Base-by-base conservation (phyloP, 2,329 filamentous ascomycete genomes). In the Penicillium sp. region DNA sequence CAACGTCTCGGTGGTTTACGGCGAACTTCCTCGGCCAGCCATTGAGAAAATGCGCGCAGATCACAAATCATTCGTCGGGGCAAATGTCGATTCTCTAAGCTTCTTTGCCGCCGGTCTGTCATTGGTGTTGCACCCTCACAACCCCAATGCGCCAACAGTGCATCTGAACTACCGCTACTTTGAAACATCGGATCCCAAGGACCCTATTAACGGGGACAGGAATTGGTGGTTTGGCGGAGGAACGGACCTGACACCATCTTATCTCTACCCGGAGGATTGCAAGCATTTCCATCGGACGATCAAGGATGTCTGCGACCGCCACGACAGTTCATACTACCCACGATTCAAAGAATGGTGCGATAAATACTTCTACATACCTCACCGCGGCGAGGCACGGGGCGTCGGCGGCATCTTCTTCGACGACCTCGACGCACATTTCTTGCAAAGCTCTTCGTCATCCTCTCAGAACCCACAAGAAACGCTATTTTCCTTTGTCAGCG, bases 81-180 rank as follows among this genome's bases (percentile, higher is more conserved):
- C 86, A 16, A 83, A 86, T 61, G 85, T 94, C 40, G 88, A 96
- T 50, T 89, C 86, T 45, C 80, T 99, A 60, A 90, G 92, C 66
- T 99, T 97, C 82, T 99, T 97, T 72, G 94, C 93, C 20, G 89
- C 93, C 1, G 94, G 94, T 5, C 79, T 99, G 53, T 96, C 91
- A 68, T 82, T 99, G 73, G 93, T 99, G 24, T 79, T 97, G 52
- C 94, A 99, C 73, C 94, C 94, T 1, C 82, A 85, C 66, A 99
- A 99, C 75, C 94, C 94, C 48, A 96, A 96, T 88, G 93, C 93
- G 7, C 94, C 94, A 0, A 99, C 94, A 0, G 94, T 99, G 18
- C 94, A 99, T 73, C 82, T 99, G 65, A 99, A 99, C 79, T 97
- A 97, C 80, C 86, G 94, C 57, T 99, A 99, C 77, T 99, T 99